A percentile compares a stretch with the other conserved stretches of the same genome.
Conservation (phyloP, 192 early-diverging fungal genomes). For the Phycomyces blakesleeanus region DNA sequence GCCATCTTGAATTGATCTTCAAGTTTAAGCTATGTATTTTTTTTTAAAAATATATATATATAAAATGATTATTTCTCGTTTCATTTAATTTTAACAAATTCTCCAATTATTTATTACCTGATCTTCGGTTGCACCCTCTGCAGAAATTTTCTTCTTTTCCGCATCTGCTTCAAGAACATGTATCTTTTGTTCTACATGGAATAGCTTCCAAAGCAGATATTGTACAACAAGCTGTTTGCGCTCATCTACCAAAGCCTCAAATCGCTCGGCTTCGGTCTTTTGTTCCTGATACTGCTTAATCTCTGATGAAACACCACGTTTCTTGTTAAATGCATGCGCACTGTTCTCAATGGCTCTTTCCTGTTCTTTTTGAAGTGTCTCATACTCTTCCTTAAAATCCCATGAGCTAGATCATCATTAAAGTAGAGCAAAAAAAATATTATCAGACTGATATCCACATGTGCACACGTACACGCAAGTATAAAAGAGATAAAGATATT, state of each 20-base stretch:
- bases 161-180: slow-evolving; percentile 57
- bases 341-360: slow-evolving; percentile 87
- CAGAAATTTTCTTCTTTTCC: slow-evolving; percentile 21
- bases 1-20: slow-evolving; percentile 60
- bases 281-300: slow-evolving; percentile 92
- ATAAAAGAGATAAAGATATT: neutral
- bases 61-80: neutral
- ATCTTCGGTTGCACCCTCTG: neutral
- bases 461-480: too few species aligned
- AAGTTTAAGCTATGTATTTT: too few species aligned
- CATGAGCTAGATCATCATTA: slow-evolving; percentile 54
- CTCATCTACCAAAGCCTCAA: slow-evolving; percentile 59
- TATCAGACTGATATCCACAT: slow-evolving; percentile 4
- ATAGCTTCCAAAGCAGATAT: slow-evolving; percentile 89
- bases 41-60: too few species aligned
- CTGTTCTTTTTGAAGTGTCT: slow-evolving; percentile 73
- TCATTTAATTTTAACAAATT: neutral
- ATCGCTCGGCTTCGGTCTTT: slow-evolving; percentile 86
- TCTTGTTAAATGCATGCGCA: slow-evolving; percentile 86
- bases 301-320: slow-evolving; percentile 83
- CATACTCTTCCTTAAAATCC: slow-evolving; percentile 87
- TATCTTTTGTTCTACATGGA: slow-evolving; percentile 75
- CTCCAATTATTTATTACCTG: slow-evolving; percentile 13
- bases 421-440: slow-evolving; percentile 7
- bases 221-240: slow-evolving; percentile 58